Base-by-base conservation (phyloP, 2,329 filamentous ascomycete species). In the Fusarium kyushuense region DNA sequence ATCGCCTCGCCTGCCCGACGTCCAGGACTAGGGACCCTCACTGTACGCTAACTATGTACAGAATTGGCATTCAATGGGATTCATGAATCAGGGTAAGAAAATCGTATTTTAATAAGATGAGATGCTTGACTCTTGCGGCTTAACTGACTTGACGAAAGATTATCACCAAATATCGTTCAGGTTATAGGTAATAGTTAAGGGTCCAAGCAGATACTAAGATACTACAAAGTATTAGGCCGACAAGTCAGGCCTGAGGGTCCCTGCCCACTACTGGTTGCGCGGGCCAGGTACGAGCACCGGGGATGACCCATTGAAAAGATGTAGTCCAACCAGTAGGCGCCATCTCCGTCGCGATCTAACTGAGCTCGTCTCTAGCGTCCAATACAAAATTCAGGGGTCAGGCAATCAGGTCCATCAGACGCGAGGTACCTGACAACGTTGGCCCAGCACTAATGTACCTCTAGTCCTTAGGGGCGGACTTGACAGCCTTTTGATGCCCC, bases 401-500 rank as follows among this genome's bases (percentile, higher is more conserved):
- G 46, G 63, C 58, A 54, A 54, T 60, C 65, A 54, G 54, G 38
- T 54, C 38, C 47, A 48, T 35, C 40, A 54, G 47, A 70, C 47
- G 66, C 33, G 63, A 69, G 54, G 66, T 70, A 70, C 66, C 65
- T 60, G 66, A 54, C 64, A 40, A 57, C 48, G 53, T 69, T 61
- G 56, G 66, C 59, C 54, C 48, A 63, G 69, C 51, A 63, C 54
- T 70, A 70, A 67, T 70, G 67, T 70, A 57, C 55, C 29, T 52
- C 32, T 54, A 57, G 67, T 25, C 36, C 14, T 43, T 30, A 41
- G 67, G 60, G 70, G 54, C 56, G 67, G 70, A 65, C 70, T 62
- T 72, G 70, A 73, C 70, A 72, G 69, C 62, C 71, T 51, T 52
- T 65, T 53, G 21, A 55, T 68, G 46, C 66, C 57, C 35, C 54